Conservation (phyloP, 2,329 filamentous ascomycete genomes). For the Trichoderma polysporum region DNA sequence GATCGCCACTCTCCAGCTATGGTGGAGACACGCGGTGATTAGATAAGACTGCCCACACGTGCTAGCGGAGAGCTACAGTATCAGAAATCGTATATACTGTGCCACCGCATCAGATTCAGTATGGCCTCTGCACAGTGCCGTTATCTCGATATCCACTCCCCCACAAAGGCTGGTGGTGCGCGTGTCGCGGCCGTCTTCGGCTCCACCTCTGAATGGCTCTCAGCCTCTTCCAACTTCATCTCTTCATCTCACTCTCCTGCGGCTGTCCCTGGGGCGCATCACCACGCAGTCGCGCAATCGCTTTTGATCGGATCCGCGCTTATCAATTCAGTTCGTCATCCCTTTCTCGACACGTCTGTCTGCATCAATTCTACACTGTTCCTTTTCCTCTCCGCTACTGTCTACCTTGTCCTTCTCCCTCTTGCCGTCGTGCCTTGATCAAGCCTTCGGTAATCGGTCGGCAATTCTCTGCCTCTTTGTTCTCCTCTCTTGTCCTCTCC, state of each 20-base stretch:
- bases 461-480: slow-evolving; percentile 18
- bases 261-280: slow-evolving; percentile 25
- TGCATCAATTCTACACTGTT: slow-evolving; percentile 21
- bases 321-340: slow-evolving; percentile 38
- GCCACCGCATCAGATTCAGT: neutral
- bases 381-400: slow-evolving; percentile 16
- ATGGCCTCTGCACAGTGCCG: neutral
- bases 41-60: slow-evolving; percentile 3
- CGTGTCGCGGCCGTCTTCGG: slow-evolving; percentile 19
- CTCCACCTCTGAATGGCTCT: slow-evolving; percentile 18
- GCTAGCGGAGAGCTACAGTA: neutral
- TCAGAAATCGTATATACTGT: neutral
- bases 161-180: neutral
- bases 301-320: slow-evolving; percentile 29
- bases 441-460: slow-evolving; percentile 17
- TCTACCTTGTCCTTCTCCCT: slow-evolving; percentile 17
- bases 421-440: slow-evolving; percentile 12
- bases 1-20: slow-evolving; percentile 34
- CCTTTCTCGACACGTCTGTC: slow-evolving; percentile 23
- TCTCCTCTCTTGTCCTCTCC: neutral
- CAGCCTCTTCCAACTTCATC: slow-evolving; percentile 22
- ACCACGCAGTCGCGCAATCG: slow-evolving; percentile 28
- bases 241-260: slow-evolving; percentile 9
- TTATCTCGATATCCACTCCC: neutral
- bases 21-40: slow-evolving; percentile 9